Conservation (phyloP, 768 basidiomycete species). For the Psilocybe cyanescens region DNA sequence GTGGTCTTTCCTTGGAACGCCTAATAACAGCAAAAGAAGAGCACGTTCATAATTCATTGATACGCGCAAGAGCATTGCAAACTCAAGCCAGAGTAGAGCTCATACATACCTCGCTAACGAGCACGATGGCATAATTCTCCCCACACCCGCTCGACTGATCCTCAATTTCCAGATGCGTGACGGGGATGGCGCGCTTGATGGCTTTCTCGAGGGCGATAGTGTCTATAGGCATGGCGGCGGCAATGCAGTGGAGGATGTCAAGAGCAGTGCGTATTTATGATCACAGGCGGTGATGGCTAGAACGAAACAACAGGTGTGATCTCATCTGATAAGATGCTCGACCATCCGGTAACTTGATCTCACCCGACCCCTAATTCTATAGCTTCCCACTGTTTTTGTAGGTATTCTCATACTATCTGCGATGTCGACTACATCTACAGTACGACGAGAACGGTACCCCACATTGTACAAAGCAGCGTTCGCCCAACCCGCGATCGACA, state of each 20-base stretch:
- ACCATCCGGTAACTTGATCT: background rate
- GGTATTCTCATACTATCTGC: background rate
- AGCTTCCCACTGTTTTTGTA: background rate
- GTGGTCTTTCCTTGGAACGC: constrained; percentile 81
- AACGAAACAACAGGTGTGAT: constrained; percentile 4
- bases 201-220: constrained; percentile 58
- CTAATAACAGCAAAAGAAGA: constrained; percentile 33
- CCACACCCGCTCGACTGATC: constrained; percentile 85
- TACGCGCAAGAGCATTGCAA: background rate
- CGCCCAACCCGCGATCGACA: constrained; percentile 66
- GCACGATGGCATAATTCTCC: constrained; percentile 71
- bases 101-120: constrained; percentile 72
- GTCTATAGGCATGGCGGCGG: constrained; percentile 61
- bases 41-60: background rate
- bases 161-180: constrained; percentile 71
- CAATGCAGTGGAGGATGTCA: background rate
- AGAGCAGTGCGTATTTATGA: background rate
- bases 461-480: constrained; percentile 33
- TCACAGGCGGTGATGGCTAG: background rate
- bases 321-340: constrained; percentile 21
- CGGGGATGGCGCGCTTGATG: constrained; percentile 64
- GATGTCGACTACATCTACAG: too few relatives aligned
- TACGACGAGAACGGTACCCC: constrained; percentile 8
- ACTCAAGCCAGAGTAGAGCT: constrained; percentile 1
- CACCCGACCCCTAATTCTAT: background rate